phyloP scores from a whole-genome alignment of 1,284 basidiomycete genomes.

The Wolfiporia cocos region DNA sequence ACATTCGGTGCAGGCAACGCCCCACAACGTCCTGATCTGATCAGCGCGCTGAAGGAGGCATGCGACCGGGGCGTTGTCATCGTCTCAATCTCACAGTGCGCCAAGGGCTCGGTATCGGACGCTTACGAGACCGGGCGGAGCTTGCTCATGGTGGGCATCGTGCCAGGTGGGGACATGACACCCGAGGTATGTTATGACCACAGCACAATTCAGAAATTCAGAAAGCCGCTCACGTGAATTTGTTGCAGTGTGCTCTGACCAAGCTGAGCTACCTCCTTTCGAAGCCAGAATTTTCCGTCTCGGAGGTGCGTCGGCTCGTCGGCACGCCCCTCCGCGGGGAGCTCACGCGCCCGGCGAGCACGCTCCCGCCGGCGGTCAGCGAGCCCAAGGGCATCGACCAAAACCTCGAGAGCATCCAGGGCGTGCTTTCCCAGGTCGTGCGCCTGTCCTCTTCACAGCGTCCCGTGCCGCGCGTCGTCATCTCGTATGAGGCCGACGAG shows the following conservation, averaged over 20 bases:
- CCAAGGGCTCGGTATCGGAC: constrained; percentile 76
- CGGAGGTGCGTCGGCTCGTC: constrained; percentile 75
- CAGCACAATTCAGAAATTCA: too few species aligned
- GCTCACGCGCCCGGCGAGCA: constrained; percentile 50
- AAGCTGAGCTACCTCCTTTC: constrained; percentile 88
- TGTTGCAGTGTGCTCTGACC: constrained; percentile 80
- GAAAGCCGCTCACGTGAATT: too few species aligned
- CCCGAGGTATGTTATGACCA: constrained; percentile 71
- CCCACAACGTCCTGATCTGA: constrained; percentile 65
- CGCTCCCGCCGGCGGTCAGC: constrained; percentile 30
- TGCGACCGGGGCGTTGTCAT: constrained; percentile 81
- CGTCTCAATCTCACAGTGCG: constrained; percentile 88
- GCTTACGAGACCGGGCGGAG: constrained; percentile 80
- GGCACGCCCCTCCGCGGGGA: constrained; percentile 82
- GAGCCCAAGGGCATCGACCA: constrained; percentile 36
- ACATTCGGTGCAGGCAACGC: constrained; percentile 89
- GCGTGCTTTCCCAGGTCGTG: constrained; percentile 60
- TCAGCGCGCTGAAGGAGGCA: constrained; percentile 70
- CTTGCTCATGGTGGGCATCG: constrained; percentile 66
- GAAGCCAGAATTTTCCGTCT: constrained; percentile 67
- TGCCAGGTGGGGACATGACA: constrained; percentile 88
- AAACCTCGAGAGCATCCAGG: constrained; percentile 55
- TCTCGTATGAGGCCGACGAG: constrained; percentile 25
- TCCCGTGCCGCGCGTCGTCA: constrained; percentile 36
- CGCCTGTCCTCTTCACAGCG: constrained; percentile 42